Percentiles rank a stretch among this genome's conserved stretches.
phyloP scores from a whole-genome alignment of 352 stramenopile species.

The Globisporangium apiculatum region DNA sequence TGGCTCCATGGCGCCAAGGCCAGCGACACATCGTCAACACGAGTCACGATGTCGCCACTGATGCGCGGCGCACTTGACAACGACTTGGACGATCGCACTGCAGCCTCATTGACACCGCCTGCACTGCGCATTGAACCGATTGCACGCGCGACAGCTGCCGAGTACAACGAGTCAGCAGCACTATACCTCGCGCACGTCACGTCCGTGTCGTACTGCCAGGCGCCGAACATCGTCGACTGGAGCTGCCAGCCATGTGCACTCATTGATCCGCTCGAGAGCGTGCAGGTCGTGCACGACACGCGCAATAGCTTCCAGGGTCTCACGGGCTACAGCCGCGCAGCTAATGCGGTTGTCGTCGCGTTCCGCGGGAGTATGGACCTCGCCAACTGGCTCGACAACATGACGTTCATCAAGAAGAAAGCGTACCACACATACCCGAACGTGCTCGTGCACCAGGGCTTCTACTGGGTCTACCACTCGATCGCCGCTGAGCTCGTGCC shows the following conservation, averaged over 20 bases:
- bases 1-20: background rate
- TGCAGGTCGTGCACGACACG: conserved; percentile 56
- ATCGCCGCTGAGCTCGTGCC: conserved; percentile 45
- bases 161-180: conserved; percentile 63
- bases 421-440: conserved; percentile 53
- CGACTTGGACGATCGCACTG: background rate
- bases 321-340: conserved; percentile 53
- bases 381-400: conserved; percentile 80
- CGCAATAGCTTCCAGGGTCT: conserved; percentile 77
- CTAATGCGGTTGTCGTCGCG: conserved; percentile 53
- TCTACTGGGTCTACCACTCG: conserved; percentile 75
- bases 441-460: conserved; percentile 66
- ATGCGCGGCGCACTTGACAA: background rate
- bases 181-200: conserved; percentile 73
- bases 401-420: conserved; percentile 73
- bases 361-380: conserved; percentile 83
- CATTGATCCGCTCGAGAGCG: conserved; percentile 36
- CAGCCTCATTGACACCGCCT: background rate
- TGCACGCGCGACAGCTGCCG: background rate
- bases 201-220: conserved; percentile 70
- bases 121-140: background rate
- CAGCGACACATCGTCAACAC: background rate
- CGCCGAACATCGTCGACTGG: conserved; percentile 60
- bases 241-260: conserved; percentile 63
- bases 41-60: background rate